Percentiles rank a stretch among this genome's conserved stretches.
Conservation (phyloP, 2,329 filamentous ascomycete species). For the Paraconiothyrium sp. region DNA sequence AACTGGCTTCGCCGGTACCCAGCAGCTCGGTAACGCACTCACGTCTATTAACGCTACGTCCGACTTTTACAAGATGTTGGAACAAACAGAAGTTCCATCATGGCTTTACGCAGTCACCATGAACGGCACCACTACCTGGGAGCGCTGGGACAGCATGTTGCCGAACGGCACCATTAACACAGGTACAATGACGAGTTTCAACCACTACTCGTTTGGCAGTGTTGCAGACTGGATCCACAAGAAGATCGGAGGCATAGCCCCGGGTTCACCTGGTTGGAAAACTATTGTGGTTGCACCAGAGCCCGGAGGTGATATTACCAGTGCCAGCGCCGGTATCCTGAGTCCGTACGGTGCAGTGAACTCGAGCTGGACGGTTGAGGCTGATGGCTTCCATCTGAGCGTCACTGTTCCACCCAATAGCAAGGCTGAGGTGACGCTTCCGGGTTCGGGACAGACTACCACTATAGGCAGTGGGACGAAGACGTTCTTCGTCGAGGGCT, state of each 20-base stretch:
- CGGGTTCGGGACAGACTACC: constrained; percentile 3
- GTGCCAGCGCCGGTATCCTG: constrained; percentile 40
- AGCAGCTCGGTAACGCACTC: constrained; percentile 29
- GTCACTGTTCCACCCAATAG: constrained; percentile 16
- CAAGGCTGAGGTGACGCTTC: constrained; percentile 12
- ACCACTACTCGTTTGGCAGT: constrained; percentile 62
- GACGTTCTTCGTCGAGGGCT: constrained; percentile 12
- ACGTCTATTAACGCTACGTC: constrained; percentile 28
- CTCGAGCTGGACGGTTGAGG: constrained; percentile 32
- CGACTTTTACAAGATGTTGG: constrained; percentile 58
- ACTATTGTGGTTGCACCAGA: constrained; percentile 47
- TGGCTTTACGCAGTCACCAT: constrained; percentile 62
- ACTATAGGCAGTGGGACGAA: constrained; percentile 16
- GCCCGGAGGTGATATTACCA: constrained; percentile 43
- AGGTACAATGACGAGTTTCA: constrained; percentile 61
- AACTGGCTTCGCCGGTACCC: constrained; percentile 33
- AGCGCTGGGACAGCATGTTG: constrained; percentile 61
- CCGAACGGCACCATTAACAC: constrained; percentile 57
- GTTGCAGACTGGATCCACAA: constrained; percentile 60
- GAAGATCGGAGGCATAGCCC: constrained; percentile 54
- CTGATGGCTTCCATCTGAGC: constrained; percentile 12
- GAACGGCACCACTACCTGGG: constrained; percentile 61
- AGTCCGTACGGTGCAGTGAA: constrained; percentile 43
- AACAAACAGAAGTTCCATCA: constrained; percentile 56
- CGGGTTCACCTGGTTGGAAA: constrained; percentile 55